Percentiles rank a stretch among this genome's conserved stretches.
Conservation (phyloP, 257 asterid genomes). For the Ligustrum vulgare region DNA sequence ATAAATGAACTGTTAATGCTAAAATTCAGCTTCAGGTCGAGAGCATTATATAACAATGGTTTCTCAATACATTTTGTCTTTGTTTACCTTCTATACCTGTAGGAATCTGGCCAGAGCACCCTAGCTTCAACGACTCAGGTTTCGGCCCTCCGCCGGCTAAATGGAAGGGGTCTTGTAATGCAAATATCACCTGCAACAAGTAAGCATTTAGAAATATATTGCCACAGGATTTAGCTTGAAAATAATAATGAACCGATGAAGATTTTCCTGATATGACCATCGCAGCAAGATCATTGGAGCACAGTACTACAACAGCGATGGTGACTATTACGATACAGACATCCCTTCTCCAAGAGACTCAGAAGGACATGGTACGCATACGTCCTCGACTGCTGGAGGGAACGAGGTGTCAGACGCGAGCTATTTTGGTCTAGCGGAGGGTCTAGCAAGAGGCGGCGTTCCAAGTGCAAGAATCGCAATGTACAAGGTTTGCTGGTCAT, state of each 20-base stretch:
- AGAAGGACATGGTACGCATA: slow-evolving; percentile 69
- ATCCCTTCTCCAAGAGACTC: slow-evolving; percentile 54
- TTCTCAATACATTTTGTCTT: background rate
- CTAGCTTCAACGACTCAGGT: slow-evolving; percentile 51
- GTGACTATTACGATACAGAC: slow-evolving; percentile 13
- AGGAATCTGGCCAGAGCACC: slow-evolving; percentile 73
- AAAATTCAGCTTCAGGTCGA: background rate
- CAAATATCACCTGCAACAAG: slow-evolving; percentile 73
- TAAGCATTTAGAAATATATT: slow-evolving; percentile 21
- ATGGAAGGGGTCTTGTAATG: slow-evolving; percentile 57
- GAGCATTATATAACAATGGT: background rate
- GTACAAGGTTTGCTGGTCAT: slow-evolving; percentile 58
- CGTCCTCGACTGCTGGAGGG: slow-evolving; percentile 63
- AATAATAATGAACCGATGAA: background rate
- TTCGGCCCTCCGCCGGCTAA: slow-evolving; percentile 53
- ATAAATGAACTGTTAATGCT: background rate
- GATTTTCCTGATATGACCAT: background rate
- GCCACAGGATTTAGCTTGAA: background rate
- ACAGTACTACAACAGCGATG: slow-evolving; percentile 37
- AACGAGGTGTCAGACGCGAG: slow-evolving; percentile 42
- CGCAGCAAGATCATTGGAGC: slow-evolving; percentile 54
- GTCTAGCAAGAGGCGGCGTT: slow-evolving; percentile 61
- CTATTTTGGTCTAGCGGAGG: slow-evolving; percentile 51
- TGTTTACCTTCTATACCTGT: background rate
- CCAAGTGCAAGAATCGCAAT: slow-evolving; percentile 52